phyloP scores from a whole-genome alignment of 305 asterid species.

The Fraxinus floribunda region DNA sequence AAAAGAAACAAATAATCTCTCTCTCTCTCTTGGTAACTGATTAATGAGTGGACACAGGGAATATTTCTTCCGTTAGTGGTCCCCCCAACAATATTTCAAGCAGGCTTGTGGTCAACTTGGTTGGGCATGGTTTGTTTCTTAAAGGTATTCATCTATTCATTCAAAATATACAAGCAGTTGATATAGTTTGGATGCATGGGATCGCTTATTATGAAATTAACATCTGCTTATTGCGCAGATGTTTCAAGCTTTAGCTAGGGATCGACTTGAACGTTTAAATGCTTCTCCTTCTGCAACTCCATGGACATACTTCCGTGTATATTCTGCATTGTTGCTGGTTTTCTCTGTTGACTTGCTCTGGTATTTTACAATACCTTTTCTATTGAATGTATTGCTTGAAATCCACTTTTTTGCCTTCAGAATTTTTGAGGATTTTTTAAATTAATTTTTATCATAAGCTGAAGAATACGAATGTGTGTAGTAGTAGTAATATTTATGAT shows the following conservation, averaged over 20 bases:
- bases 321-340: slow-evolving; percentile 74
- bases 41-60: slow-evolving; percentile 30
- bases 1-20: background rate
- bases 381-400: background rate
- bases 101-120: slow-evolving; percentile 52
- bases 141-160: slow-evolving; percentile 42
- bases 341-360: slow-evolving; percentile 70
- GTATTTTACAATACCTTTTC: slow-evolving; percentile 38
- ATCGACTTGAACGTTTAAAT: slow-evolving; percentile 87
- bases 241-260: slow-evolving; percentile 95
- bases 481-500: background rate
- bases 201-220: slow-evolving; percentile 11
- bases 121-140: slow-evolving; percentile 45
- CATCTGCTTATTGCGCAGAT: slow-evolving; percentile 41
- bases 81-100: slow-evolving; percentile 40
- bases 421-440: background rate
- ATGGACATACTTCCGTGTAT: slow-evolving; percentile 78
- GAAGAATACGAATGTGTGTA: slow-evolving; percentile 10
- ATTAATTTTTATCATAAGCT: background rate
- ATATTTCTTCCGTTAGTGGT: slow-evolving; percentile 53
- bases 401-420: slow-evolving; percentile 10
- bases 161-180: slow-evolving; percentile 8
- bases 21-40: background rate
- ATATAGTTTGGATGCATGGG: background rate
- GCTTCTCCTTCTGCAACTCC: slow-evolving; percentile 90